phyloP scores from a whole-genome alignment of 2,329 filamentous ascomycete genomes.

The Epicoccum nigrum region DNA sequence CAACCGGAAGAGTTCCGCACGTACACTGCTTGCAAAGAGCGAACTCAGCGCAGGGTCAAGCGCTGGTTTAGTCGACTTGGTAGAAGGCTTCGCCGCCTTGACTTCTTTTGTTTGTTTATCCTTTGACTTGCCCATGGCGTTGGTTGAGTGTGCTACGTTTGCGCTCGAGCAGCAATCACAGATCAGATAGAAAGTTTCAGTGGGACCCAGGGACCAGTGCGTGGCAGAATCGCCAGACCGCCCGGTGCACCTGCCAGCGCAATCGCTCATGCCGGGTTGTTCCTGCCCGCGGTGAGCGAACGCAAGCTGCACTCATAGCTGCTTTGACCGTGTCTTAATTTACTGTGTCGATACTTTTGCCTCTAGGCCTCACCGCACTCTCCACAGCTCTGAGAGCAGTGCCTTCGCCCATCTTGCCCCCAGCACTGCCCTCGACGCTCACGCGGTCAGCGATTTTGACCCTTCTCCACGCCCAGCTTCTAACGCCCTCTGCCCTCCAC shows the following conservation, averaged over 20 bases:
- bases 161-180: constrained; percentile 17
- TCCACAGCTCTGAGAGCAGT: constrained; percentile 10
- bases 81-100: constrained; percentile 25
- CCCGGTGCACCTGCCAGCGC: constrained; percentile 3
- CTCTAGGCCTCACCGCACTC: constrained; percentile 5
- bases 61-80: constrained; percentile 39
- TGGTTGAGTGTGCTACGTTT: not conserved
- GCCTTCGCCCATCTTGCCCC: constrained; percentile 21
- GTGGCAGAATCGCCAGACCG: constrained; percentile 10
- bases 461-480: constrained; percentile 33
- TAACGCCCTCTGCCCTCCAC: constrained; percentile 19
- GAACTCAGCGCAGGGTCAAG: constrained; percentile 55
- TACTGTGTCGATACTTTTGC: constrained; percentile 21
- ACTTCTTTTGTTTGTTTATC: constrained; percentile 30
- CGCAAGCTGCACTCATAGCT: constrained; percentile 18
- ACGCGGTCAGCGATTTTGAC: constrained; percentile 33
- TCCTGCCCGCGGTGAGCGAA: constrained; percentile 11
- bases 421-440: constrained; percentile 29
- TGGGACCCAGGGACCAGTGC: constrained; percentile 18
- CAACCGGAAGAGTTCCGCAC: constrained; percentile 18
- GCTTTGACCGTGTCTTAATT: constrained; percentile 17
- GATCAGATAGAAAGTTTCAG: constrained; percentile 38
- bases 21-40: constrained; percentile 54
- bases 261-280: constrained; percentile 8
- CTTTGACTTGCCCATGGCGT: constrained; percentile 44